phyloP scores from a whole-genome alignment of 768 basidiomycete species.

The Lentinula guzmanii region DNA sequence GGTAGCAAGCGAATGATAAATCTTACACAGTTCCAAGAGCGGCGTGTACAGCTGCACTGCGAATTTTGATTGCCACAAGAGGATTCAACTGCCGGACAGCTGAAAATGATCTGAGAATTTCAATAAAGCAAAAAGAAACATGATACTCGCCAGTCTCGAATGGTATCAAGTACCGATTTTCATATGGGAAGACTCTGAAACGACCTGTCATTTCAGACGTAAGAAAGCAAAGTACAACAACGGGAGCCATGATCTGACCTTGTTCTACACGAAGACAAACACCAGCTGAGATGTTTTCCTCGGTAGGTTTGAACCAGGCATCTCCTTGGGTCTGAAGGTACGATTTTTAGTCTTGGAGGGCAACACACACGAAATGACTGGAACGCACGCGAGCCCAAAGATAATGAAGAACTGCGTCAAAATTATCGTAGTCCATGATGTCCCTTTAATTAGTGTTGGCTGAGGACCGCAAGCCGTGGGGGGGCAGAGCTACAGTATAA shows the following conservation, averaged over 20 bases:
- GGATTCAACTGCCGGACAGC: slow-evolving; percentile 75
- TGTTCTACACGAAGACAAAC: slow-evolving; percentile 69
- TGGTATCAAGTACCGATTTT: slow-evolving; percentile 72
- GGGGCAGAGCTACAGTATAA: slow-evolving; percentile 5
- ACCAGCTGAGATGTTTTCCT: slow-evolving; percentile 75
- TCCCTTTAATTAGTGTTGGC: slow-evolving; percentile 13
- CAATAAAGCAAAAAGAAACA: too few relatives aligned
- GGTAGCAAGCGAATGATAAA: neutral
- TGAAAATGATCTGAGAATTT: neutral
- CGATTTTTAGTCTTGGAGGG: neutral
- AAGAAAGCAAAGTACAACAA: neutral
- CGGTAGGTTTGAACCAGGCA: slow-evolving; percentile 82
- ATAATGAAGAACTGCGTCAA: slow-evolving; percentile 74
- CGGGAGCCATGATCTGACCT: slow-evolving; percentile 18
- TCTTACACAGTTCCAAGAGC: slow-evolving; percentile 66
- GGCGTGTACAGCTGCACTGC: slow-evolving; percentile 76
- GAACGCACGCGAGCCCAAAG: slow-evolving; percentile 64
- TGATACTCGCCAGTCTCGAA: slow-evolving; percentile 52
- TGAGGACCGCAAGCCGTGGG: slow-evolving; percentile 7
- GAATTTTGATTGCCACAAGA: slow-evolving; percentile 76
- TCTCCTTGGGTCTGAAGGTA: slow-evolving; percentile 63
- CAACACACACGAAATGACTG: neutral
- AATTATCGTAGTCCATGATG: slow-evolving; percentile 72
- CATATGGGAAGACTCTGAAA: slow-evolving; percentile 82
- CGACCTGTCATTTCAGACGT: slow-evolving; percentile 14